Evolutionary conservation across 2,329 filamentous ascomycete genomes (phyloP).

Genomic region (Cytospora schulzeri): DNA sequence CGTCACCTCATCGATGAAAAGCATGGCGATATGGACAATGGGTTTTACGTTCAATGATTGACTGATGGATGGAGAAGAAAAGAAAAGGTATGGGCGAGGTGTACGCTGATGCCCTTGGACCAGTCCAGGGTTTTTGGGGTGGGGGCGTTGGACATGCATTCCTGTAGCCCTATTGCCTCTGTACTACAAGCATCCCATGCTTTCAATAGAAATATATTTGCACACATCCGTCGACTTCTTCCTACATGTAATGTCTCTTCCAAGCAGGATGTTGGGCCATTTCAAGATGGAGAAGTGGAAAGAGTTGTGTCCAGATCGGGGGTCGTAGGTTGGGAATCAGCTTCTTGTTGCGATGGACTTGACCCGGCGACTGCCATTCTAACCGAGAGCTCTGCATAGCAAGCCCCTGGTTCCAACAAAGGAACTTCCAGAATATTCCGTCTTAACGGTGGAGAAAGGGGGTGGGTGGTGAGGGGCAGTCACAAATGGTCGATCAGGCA

Average conservation of each 20-base stretch:
- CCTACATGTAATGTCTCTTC: background rate
- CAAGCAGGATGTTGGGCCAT: background rate
- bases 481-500: background rate
- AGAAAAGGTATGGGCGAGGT: background rate
- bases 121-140: background rate
- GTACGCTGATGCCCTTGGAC: background rate
- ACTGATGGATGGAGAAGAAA: background rate
- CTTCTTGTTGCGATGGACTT: background rate
- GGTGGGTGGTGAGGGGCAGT: background rate
- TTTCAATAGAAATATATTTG: background rate
- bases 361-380: background rate
- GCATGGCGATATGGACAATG: conserved; percentile 4
- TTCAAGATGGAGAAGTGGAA: background rate
- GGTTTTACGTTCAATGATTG: background rate
- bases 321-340: background rate
- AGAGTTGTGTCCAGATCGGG: background rate
- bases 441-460: background rate
- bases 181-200: background rate
- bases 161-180: background rate
- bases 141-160: background rate
- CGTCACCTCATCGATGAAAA: background rate
- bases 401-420: background rate
- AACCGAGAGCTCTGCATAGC: background rate
- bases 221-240: background rate
- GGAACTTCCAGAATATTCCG: background rate